These are phyloP conservation scores for Candida multigemmis DNA, from an alignment of 805 yeast genomes.

Conservation along the genomic window DNA sequence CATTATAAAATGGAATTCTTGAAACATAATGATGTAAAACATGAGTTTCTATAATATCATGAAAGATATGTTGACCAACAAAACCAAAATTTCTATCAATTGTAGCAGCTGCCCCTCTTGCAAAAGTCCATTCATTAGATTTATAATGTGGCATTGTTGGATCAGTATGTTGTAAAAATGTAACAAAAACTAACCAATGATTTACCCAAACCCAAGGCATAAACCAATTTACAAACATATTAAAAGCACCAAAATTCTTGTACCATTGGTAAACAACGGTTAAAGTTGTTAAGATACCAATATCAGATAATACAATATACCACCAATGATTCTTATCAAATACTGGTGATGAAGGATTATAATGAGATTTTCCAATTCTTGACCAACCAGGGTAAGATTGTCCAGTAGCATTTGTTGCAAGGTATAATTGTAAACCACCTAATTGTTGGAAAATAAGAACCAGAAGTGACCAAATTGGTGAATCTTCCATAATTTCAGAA, in stretches of 20 bases:
- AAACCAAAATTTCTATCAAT: constrained; percentile 56
- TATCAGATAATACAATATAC: constrained; percentile 46
- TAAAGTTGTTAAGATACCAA: constrained; percentile 40
- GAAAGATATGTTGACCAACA: constrained; percentile 47
- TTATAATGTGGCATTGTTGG: constrained; percentile 52
- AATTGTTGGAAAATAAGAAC: constrained; percentile 44
- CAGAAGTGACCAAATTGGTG: constrained; percentile 40
- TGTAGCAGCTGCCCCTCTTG: constrained; percentile 61
- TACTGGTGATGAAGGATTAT: constrained; percentile 45
- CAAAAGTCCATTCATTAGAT: constrained; percentile 50
- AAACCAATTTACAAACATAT: constrained; percentile 46
- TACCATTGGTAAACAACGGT: constrained; percentile 45
- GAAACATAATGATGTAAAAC: constrained; percentile 49
- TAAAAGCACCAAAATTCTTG: constrained; percentile 37
- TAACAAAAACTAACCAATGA: constrained; percentile 59
- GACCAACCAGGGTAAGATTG: constrained; percentile 35
- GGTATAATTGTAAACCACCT: constrained; percentile 45
- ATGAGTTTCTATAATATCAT: constrained; percentile 51
- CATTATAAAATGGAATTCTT: constrained; percentile 48
- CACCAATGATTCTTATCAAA: constrained; percentile 47
- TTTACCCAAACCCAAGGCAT: constrained; percentile 52
- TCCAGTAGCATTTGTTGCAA: constrained; percentile 49
- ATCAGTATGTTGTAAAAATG: constrained; percentile 56
- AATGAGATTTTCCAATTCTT: constrained; percentile 38
- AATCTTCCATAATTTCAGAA: constrained; percentile 43